Conservation (phyloP, 345 rosid genomes). For the Hibiscus tridactylites region DNA sequence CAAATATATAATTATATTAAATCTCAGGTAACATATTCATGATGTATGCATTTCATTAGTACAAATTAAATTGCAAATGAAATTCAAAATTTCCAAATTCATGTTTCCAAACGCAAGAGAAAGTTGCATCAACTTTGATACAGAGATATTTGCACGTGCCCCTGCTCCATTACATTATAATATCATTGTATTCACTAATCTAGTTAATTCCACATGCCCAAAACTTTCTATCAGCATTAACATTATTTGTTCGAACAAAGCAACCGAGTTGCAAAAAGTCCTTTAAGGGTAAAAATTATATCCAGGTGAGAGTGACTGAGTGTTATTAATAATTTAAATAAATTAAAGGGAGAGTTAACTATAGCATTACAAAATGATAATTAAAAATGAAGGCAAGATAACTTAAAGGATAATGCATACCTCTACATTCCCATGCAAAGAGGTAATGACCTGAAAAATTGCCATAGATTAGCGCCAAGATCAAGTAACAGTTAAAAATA, state of each 20-base stretch:
- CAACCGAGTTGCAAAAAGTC: background rate
- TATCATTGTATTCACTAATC: background rate
- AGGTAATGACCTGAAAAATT: constrained; percentile 53
- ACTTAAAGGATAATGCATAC: constrained; percentile 22
- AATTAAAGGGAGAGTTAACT: background rate
- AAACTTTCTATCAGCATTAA: background rate
- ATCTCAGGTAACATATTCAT: too few relatives aligned
- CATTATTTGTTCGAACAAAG: too few relatives aligned
- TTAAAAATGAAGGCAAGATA: background rate
- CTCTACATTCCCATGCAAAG: constrained; percentile 56
- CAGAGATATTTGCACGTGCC: too few relatives aligned
- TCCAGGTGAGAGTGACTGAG: background rate
- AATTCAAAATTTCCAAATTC: too few relatives aligned
- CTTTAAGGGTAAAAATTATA: background rate
- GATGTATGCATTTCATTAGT: too few relatives aligned
- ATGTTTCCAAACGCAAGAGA: background rate
- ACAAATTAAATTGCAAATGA: too few relatives aligned
- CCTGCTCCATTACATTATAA: background rate
- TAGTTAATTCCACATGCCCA: background rate
- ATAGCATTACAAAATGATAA: background rate
- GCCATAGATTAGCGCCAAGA: background rate
- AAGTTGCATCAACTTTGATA: background rate
- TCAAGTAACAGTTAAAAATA: background rate
- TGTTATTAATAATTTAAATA: background rate
- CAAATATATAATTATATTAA: too few relatives aligned